Base-by-base conservation (phyloP, 148 eudicot genomes). In the Cornus florida region DNA sequence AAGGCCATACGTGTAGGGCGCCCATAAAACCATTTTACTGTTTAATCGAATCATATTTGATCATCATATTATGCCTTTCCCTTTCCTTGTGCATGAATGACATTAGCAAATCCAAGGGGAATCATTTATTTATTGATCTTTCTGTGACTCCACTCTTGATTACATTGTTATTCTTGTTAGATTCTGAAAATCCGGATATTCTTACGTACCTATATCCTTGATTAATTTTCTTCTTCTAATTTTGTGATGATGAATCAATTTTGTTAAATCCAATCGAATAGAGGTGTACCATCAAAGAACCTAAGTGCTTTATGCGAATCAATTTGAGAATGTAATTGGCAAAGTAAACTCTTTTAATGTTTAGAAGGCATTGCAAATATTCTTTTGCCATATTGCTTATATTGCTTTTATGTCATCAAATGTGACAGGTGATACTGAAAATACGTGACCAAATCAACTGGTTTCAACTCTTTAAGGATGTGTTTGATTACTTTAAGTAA, bases 321-420 rank as follows among this genome's bases (percentile, higher is more conserved):
- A 13, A 72, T 28, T 72, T 50, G 20, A 14, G 38, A 2, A 69
- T 57, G 8, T 13, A 3, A 17, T n/a, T 13, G 33, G 71, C 20
- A 60, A 72, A 69, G 70, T 53, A 53, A 50, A 69, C 70, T 8
- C 73, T 77, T 48, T 48, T 19, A 56, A 46, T 53, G 67, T 10
- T 10, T 68, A 17, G 19, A 24, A 41, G 7, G 23, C 23, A 14
- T 39, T 17, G 43, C 43, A 66, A 62, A 76, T 68, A 62, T 76
- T 76, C 72, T 28, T 10, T 48, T 75, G 7, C 56, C 70, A 59
- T 67, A 12, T 66, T 65, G 60, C 43, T 64, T 69, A 35, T 62
- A 35, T 2, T 57, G 8, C 31, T 75, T 24, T 60, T 75, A 28
- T 39, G 56, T 69, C 70, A 75, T 64, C 70, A 75, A 75, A 23